Evolutionary conservation across 2,329 filamentous ascomycete genomes (phyloP).

Genomic region (Exutisphaerella laricina): DNA sequence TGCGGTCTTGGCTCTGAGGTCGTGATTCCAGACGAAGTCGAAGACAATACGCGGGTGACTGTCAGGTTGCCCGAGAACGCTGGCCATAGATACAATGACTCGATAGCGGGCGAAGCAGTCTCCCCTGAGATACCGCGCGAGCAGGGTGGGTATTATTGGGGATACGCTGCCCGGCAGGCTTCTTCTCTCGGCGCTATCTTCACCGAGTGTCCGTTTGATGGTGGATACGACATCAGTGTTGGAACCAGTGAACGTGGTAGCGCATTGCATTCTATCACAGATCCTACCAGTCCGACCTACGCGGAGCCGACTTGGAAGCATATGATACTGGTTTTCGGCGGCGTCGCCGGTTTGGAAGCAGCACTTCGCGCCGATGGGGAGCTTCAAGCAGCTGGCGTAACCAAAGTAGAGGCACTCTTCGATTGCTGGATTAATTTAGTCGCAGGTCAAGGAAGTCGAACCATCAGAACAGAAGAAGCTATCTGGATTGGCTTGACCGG

Average conservation of each 20-base stretch:
- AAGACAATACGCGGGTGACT: conserved; percentile 67
- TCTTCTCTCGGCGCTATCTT: conserved; percentile 65
- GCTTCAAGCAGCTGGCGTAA: conserved; percentile 57
- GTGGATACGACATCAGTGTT: conserved; percentile 76
- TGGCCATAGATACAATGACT: conserved; percentile 16
- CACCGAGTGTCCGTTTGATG: conserved; percentile 67
- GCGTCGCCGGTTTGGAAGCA: conserved; percentile 71
- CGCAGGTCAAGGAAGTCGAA: conserved; percentile 73
- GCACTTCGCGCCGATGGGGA: conserved; percentile 60
- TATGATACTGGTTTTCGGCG: conserved; percentile 72
- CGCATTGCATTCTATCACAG: conserved; percentile 21
- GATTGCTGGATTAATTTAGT: conserved; percentile 80
- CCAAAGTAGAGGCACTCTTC: conserved; percentile 64
- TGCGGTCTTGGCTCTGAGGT: conserved; percentile 46
- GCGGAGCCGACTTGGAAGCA: conserved; percentile 49
- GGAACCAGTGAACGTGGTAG: conserved; percentile 75
- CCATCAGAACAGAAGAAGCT: conserved; percentile 78
- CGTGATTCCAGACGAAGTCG: conserved; percentile 56
- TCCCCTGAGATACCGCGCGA: conserved; percentile 64
- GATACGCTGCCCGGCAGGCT: conserved; percentile 65
- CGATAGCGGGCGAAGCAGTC: conserved; percentile 39
- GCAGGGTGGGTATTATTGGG: conserved; percentile 81
- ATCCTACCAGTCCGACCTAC: conserved; percentile 45
- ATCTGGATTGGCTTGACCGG: conserved; percentile 69
- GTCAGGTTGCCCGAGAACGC: conserved; percentile 54